A percentile compares a stretch with the other conserved stretches of the same genome.
Evolutionary conservation across 2,329 filamentous ascomycete genomes (phyloP).

Genomic region (Hypoxylon sp.): DNA sequence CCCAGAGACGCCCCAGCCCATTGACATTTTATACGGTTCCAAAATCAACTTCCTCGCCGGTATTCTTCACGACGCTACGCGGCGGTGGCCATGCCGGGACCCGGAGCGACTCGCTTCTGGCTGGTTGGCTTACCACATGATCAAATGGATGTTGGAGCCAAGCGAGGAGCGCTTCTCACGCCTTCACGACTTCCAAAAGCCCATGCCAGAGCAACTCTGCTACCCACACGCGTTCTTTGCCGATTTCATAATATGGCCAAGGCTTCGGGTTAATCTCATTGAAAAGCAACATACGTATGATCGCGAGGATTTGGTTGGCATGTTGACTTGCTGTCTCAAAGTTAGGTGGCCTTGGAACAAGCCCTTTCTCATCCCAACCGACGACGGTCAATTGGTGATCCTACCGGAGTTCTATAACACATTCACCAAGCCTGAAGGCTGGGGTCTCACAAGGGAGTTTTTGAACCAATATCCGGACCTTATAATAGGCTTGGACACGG

Average conservation of each 20-base stretch:
- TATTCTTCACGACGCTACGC: constrained; percentile 3
- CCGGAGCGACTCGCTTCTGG: constrained; percentile 9
- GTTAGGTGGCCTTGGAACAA: constrained; percentile 28
- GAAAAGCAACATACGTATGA: constrained; percentile 3
- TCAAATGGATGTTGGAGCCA: constrained; percentile 12
- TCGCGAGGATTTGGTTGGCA: not conserved
- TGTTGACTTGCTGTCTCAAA: constrained; percentile 16
- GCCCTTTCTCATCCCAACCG: constrained; percentile 5
- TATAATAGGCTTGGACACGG: not conserved
- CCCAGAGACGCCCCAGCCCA: not conserved
- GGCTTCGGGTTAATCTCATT: constrained; percentile 17
- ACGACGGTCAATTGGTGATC: constrained; percentile 9
- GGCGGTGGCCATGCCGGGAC: constrained; percentile 15
- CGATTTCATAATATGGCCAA: constrained; percentile 10
- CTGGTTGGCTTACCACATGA: constrained; percentile 8
- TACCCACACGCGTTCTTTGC: constrained; percentile 16
- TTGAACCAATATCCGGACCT: constrained; percentile 41
- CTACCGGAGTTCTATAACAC: constrained; percentile 10
- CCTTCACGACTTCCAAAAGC: constrained; percentile 17
- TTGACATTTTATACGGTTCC: constrained; percentile 14
- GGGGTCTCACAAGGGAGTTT: constrained; percentile 21
- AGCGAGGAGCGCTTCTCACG: constrained; percentile 16
- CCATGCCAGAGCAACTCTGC: constrained; percentile 15
- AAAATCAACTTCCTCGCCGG: constrained; percentile 20
- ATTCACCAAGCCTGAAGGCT: constrained; percentile 19